Evolutionary conservation across 1,284 basidiomycete genomes (phyloP), one percentile per base, ranked within the genome.

Genomic region (Rhizoctonia solani): DNA sequence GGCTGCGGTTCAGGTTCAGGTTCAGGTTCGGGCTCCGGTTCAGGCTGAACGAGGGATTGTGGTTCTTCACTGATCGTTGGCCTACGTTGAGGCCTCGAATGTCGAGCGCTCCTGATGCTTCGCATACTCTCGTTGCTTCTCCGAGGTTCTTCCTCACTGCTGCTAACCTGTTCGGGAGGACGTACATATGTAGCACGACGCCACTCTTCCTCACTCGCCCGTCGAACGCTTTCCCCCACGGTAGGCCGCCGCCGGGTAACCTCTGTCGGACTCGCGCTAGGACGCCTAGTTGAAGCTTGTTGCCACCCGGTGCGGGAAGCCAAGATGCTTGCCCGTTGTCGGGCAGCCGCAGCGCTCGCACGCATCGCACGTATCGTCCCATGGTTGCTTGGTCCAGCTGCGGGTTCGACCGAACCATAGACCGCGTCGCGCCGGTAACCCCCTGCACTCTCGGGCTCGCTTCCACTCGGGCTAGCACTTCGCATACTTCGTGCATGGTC

Each of bases 401-500:
- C n/a, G n/a, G n/a, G n/a, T n/a, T n/a, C n/a, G n/a, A n/a, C n/a
- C n/a, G n/a, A n/a, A n/a, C n/a, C n/a, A n/a, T n/a, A n/a, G n/a
- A n/a, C n/a, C n/a, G n/a, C n/a, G n/a, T n/a, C n/a, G n/a, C n/a
- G n/a, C n/a, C n/a, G n/a, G n/a, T n/a, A n/a, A n/a, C n/a, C n/a
- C n/a, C n/a, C n/a, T n/a, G n/a, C n/a, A n/a, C n/a, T n/a, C n/a
- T 46, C 19, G n/a, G 32, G 30, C 14, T 61, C 58, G 32, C 46
- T 61, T 29, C 25, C 58, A 25, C 56, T 59, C 27, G 41, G 41
- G 44, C 46, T 61, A 9, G 46, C 14, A 14, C 58, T 41, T 13
- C 58, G 30, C 58, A 61, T 41, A n/a, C 30, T 61, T 3, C 58
- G 58, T n/a, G n/a, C n/a, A 19, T 37, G 32, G 41, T 61, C 58